Evolutionary conservation across 2,329 filamentous ascomycete genomes (phyloP).

Genomic region (Sordariomycetes sp.): DNA sequence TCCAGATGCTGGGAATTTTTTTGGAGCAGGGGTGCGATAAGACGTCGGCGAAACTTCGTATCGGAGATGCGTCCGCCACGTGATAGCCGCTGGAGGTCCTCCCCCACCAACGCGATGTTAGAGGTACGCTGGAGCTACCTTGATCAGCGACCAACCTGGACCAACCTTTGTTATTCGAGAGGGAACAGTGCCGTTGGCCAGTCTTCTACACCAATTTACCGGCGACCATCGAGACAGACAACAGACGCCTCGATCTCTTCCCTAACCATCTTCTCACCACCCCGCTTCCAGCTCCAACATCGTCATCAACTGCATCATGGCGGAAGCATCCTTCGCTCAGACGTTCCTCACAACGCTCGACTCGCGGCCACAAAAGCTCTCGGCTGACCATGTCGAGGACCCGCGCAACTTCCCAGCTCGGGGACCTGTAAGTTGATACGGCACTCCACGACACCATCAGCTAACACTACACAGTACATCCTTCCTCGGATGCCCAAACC

Average conservation of each 20-base stretch:
- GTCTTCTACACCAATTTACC: too few relatives aligned
- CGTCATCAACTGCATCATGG: conserved; percentile 39
- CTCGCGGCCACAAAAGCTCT: conserved; percentile 68
- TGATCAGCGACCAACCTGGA: not conserved
- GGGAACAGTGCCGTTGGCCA: too few relatives aligned
- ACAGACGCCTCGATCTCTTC: too few relatives aligned
- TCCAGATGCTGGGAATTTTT: too few relatives aligned
- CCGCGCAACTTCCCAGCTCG: conserved; percentile 68
- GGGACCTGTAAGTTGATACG: conserved; percentile 53
- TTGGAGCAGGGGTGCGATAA: conserved; percentile 20
- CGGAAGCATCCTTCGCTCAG: conserved; percentile 79
- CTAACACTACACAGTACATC: conserved; percentile 45
- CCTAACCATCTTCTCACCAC: not conserved
- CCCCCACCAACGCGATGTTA: too few relatives aligned
- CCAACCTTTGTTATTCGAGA: not conserved
- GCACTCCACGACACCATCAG: conserved; percentile 6
- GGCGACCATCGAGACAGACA: too few relatives aligned
- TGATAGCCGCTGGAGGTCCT: conserved; percentile 9
- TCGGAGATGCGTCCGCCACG: conserved; percentile 11
- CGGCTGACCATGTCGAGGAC: conserved; percentile 86
- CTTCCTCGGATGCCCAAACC: conserved; percentile 58
- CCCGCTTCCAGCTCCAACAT: conserved; percentile 5
- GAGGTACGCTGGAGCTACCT: too few relatives aligned
- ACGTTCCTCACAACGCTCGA: conserved; percentile 75
- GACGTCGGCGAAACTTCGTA: conserved; percentile 20